Conservation (phyloP, 176 grass and related monocot species). For the Triticum timopheevii region DNA sequence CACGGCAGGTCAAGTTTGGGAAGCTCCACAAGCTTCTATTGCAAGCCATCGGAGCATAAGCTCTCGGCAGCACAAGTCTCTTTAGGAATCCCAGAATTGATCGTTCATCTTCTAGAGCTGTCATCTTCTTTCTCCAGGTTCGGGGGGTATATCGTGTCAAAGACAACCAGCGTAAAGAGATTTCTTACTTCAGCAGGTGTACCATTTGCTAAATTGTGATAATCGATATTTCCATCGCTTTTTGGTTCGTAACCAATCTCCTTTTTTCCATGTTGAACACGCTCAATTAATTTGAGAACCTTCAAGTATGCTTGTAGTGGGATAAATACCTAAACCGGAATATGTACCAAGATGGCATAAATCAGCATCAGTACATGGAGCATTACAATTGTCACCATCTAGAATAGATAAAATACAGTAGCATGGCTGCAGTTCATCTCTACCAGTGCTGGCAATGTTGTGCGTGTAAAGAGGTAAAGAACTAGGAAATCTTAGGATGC, state of each 20-base stretch:
- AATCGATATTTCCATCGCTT: conserved; percentile 66
- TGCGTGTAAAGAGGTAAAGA: not conserved
- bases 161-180: conserved; percentile 76
- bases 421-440: not conserved
- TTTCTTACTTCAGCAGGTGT: conserved; percentile 65
- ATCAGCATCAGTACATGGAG: not conserved
- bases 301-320: conserved; percentile 70
- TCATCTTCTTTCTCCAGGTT: conserved; percentile 36
- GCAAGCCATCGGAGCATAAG: not conserved
- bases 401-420: not conserved
- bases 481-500: not conserved
- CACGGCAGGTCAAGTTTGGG: not conserved
- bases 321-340: conserved; percentile 77
- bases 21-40: not conserved
- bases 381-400: not conserved
- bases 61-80: not conserved
- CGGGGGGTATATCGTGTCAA: conserved; percentile 79
- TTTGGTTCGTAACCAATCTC: conserved; percentile 55
- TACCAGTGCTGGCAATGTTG: not conserved
- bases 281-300: conserved; percentile 66
- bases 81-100: not conserved
- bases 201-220: conserved; percentile 49
- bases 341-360: conserved; percentile 5
- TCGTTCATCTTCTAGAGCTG: conserved; percentile 36
- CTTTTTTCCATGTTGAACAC: conserved; percentile 52